phyloP scores from a whole-genome alignment of 2,329 filamentous ascomycete species.

The Sclerotinia subarctica region DNA sequence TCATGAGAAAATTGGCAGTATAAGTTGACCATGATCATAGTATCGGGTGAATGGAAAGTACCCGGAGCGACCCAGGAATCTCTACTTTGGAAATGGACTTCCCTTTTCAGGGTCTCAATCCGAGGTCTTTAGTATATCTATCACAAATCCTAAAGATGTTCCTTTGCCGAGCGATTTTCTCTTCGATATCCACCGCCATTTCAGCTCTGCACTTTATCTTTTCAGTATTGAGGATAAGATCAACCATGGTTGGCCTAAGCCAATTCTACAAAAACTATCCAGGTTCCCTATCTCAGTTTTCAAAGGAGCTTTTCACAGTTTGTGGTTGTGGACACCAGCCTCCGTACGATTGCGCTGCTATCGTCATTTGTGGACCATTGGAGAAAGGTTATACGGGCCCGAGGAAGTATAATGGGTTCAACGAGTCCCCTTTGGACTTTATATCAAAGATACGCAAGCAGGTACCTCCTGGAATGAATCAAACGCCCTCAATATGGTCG shows the following conservation, averaged over 20 bases:
- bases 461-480: background rate
- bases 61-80: background rate
- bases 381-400: background rate
- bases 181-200: background rate
- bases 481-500: background rate
- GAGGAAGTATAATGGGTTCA: background rate
- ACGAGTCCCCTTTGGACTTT: background rate
- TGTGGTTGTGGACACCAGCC: background rate
- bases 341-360: background rate
- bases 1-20: no score
- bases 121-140: background rate
- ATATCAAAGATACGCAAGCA: background rate
- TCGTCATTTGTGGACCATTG: background rate
- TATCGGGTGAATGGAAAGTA: background rate
- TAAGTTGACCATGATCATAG: background rate
- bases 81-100: background rate
- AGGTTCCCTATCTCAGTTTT: background rate
- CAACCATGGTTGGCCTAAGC: background rate
- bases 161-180: slow-evolving; percentile 5
- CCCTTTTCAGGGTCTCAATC: background rate
- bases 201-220: background rate
- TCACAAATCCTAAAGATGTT: background rate
- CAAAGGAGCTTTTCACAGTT: background rate
- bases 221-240: slow-evolving; percentile 4
- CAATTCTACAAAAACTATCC: background rate